Evolutionary conservation across 169 alveolate species (phyloP).

Genomic region (Eimeria acervulina): DNA sequence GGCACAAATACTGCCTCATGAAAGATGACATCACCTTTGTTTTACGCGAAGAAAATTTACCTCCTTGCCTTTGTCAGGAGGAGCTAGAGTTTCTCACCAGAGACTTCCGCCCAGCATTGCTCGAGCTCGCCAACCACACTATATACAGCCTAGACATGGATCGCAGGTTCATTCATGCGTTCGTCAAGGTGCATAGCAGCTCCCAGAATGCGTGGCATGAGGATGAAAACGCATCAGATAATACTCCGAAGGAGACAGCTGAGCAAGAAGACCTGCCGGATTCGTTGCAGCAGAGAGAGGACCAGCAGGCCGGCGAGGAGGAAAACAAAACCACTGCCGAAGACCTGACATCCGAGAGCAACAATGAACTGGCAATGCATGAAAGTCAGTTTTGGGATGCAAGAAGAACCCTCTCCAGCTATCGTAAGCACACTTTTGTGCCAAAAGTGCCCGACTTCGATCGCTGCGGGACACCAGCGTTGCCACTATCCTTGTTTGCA

Average conservation of each 20-base stretch:
- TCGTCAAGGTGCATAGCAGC: background rate
- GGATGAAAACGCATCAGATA: background rate
- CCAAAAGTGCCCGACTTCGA: slow-evolving; percentile 67
- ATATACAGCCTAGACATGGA: slow-evolving; percentile 52
- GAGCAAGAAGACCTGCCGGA: slow-evolving; percentile 17
- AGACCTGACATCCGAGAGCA: background rate
- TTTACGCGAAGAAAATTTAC: slow-evolving; percentile 41
- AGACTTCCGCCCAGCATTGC: slow-evolving; percentile 65
- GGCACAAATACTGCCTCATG: slow-evolving; percentile 17
- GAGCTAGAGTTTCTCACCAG: slow-evolving; percentile 53
- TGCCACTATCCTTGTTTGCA: slow-evolving; percentile 74
- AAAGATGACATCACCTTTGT: background rate
- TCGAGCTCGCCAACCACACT: slow-evolving; percentile 55
- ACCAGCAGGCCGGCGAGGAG: background rate
- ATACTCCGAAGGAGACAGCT: background rate
- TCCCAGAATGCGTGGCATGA: background rate
- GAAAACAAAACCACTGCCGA: background rate
- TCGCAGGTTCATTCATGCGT: slow-evolving; percentile 67
- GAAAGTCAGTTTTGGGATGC: slow-evolving; percentile 74
- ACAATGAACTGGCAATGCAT: slow-evolving; percentile 5
- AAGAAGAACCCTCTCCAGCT: slow-evolving; percentile 49
- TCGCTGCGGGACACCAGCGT: slow-evolving; percentile 54
- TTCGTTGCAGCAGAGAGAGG: slow-evolving; percentile 13
- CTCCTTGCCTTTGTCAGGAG: slow-evolving; percentile 36
- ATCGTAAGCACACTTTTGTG: slow-evolving; percentile 35